phyloP scores from a whole-genome alignment of 371 early-diverging fungal species.

The Apophysomyces trapeziformis region DNA sequence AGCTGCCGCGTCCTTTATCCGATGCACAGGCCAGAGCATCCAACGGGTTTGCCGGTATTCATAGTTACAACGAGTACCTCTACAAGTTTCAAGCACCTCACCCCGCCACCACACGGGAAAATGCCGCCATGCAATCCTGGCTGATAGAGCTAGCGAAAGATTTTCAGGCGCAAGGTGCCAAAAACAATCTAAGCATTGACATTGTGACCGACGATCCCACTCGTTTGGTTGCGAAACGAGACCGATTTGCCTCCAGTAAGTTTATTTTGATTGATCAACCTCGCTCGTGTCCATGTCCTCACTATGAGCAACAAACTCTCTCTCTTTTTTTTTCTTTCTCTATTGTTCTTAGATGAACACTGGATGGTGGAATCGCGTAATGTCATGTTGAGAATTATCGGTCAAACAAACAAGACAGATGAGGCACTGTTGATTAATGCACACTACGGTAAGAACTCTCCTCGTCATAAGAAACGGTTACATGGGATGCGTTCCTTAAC shows the following conservation, averaged over 20 bases:
- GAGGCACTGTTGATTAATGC: slow-evolving; percentile 52
- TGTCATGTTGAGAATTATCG: slow-evolving; percentile 51
- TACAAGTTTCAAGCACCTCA: slow-evolving; percentile 56
- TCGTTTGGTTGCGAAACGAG: slow-evolving; percentile 24
- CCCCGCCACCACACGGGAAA: slow-evolving; percentile 56
- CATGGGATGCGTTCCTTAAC: background rate
- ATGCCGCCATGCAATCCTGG: slow-evolving; percentile 37
- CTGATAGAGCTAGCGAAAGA: slow-evolving; percentile 32
- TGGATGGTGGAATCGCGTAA: slow-evolving; percentile 57
- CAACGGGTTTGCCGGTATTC: slow-evolving; percentile 25
- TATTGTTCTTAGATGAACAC: slow-evolving; percentile 33
- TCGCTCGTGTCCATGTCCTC: background rate
- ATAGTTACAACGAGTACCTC: slow-evolving; percentile 58
- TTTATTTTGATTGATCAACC: background rate
- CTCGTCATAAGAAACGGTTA: background rate
- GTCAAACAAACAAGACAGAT: slow-evolving; percentile 30
- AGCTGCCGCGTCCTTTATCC: slow-evolving; percentile 52
- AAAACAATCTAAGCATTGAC: slow-evolving; percentile 40
- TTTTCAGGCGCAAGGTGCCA: slow-evolving; percentile 43
- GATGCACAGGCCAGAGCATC: slow-evolving; percentile 40
- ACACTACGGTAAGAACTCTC: slow-evolving; percentile 51
- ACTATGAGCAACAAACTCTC: background rate
- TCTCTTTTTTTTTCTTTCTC: too few species aligned
- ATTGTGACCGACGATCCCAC: slow-evolving; percentile 45
- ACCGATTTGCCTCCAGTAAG: slow-evolving; percentile 42